phyloP scores from a whole-genome alignment of 768 basidiomycete species.

The Sutorius australiensis region DNA sequence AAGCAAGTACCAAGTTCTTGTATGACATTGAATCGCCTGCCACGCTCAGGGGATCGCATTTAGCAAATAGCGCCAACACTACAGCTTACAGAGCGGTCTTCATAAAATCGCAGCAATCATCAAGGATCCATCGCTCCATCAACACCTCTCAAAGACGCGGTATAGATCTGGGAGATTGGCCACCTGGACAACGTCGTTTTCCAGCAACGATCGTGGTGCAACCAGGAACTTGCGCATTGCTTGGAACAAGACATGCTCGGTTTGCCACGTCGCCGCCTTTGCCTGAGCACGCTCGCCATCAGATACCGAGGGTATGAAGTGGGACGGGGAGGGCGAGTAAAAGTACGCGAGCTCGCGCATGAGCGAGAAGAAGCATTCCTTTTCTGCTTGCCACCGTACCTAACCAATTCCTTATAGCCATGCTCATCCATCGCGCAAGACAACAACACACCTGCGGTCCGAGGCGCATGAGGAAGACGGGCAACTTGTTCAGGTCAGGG shows the following conservation, averaged over 20 bases:
- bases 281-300: constrained; percentile 41
- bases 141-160: constrained; percentile 93
- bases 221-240: constrained; percentile 73
- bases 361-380: constrained; percentile 81
- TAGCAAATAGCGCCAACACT: background rate
- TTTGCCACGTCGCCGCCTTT: constrained; percentile 71
- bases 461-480: constrained; percentile 84
- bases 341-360: constrained; percentile 90
- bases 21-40: background rate
- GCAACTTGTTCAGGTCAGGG: constrained; percentile 88
- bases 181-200: constrained; percentile 77
- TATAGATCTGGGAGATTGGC: constrained; percentile 91
- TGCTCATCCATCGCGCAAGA: background rate
- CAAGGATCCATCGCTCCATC: constrained; percentile 11
- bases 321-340: constrained; percentile 55
- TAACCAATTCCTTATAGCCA: constrained; percentile 27
- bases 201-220: constrained; percentile 63
- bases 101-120: constrained; percentile 1
- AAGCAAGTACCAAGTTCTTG: background rate
- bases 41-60: background rate
- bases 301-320: constrained; percentile 12
- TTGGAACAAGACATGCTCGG: constrained; percentile 89
- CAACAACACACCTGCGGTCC: constrained; percentile 69
- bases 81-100: background rate
- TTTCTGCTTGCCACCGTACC: constrained; percentile 88